Evolutionary conservation across 2,329 filamentous ascomycete species (phyloP).

Genomic region (Cercospora sp.): DNA sequence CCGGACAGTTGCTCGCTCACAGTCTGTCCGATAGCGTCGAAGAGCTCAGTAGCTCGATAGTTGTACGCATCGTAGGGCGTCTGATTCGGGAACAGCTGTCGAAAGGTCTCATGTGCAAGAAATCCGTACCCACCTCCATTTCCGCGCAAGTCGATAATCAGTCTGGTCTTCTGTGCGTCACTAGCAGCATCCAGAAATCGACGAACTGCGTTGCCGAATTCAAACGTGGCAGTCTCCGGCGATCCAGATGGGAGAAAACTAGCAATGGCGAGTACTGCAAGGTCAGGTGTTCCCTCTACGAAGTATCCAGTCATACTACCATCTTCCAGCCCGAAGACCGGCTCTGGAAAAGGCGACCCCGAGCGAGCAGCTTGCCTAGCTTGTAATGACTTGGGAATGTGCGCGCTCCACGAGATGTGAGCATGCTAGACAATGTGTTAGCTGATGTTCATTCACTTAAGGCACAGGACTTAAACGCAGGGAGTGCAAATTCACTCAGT

Average conservation of each 20-base stretch:
- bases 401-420: neutral
- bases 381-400: constrained; percentile 3
- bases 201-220: constrained; percentile 44
- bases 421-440: neutral
- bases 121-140: constrained; percentile 59
- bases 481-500: neutral
- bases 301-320: constrained; percentile 47
- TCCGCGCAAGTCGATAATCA: constrained; percentile 63
- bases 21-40: constrained; percentile 40
- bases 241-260: constrained; percentile 40
- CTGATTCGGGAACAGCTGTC: constrained; percentile 55
- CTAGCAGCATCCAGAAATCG: constrained; percentile 47
- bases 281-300: constrained; percentile 46
- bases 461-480: neutral
- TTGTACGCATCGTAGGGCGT: constrained; percentile 46
- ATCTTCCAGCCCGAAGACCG: constrained; percentile 7
- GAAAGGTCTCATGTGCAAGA: constrained; percentile 50
- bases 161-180: constrained; percentile 48
- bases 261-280: constrained; percentile 49
- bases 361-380: neutral
- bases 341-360: neutral
- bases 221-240: constrained; percentile 30
- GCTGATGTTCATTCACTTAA: neutral
- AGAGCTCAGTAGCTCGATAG: constrained; percentile 48
- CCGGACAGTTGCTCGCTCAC: constrained; percentile 22